Evolutionary conservation across 1,139 yeast species (phyloP), one percentile per base, ranked within the genome.

Genomic region (Pichia sp.): DNA sequence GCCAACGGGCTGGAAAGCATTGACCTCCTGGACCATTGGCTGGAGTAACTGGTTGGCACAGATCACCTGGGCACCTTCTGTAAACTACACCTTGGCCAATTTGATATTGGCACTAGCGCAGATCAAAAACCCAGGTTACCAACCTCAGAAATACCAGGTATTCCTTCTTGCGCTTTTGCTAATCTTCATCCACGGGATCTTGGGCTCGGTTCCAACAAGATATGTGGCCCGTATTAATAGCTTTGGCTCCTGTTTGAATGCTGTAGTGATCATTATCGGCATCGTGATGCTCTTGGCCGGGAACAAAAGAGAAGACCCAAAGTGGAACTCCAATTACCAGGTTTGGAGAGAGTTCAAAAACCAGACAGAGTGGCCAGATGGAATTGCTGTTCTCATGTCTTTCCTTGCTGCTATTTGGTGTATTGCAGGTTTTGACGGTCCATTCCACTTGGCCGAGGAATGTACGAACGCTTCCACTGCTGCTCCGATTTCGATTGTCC

Each of bases 351-450:
- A 16, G 6, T 32, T 82, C 48, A 70, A 76, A 46, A 85, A 85
- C 68, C 80, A 76, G 60, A 82, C 89, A 8, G 89, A 83, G 23
- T 85, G 82, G 78, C 87, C 89, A 4, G 73, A 75, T 53, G 90
- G 90, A 51, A 74, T 83, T 49, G 77, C 86, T 30, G 73, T 83
- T 66, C 71, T 84, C 57, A 75, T 81, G 78, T 74, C 82, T 19
- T 84, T 84, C 67, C 71, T 83, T 64, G 85, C 89, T 34, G 84
- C 79, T 51, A 81, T 84, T 63, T 85, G 90, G 90, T 81, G 87
- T 40, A 84, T 85, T 85, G 78, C 86, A 48, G 90, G 90, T 23
- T 85, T 82, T 64, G 92, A 85, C 66, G 79, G 87, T 19, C 87
- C 90, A 0, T 85, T 84, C 73, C 90, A 85, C 64, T 71, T 85